These are phyloP conservation scores for Narthecium ossifragum DNA, from an alignment of 106 monocot genomes.

Conservation along the genomic window DNA sequence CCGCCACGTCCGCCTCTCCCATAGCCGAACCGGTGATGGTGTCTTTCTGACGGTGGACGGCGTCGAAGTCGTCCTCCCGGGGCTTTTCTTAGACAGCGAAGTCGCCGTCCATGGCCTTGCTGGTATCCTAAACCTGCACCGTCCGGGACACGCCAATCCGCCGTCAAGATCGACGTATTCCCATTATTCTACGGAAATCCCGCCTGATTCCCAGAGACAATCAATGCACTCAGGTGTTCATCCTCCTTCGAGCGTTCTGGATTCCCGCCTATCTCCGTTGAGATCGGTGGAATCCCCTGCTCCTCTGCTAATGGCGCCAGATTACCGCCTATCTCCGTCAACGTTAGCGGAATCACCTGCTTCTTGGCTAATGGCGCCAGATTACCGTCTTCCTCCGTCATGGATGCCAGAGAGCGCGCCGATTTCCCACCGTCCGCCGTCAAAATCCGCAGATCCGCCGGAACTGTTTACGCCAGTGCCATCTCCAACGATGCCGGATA, in stretches of 20 bases:
- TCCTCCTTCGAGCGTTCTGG: no score
- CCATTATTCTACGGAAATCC: no score
- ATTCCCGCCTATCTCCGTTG: no score
- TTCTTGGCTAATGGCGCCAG: no score
- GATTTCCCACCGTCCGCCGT: neutral
- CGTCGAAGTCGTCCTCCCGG: conserved; percentile 17
- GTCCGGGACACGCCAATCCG: neutral
- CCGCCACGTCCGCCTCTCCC: conserved; percentile 14
- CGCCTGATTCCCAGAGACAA: no score
- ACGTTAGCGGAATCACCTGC: no score
- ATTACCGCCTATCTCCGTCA: no score
- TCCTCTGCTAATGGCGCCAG: no score
- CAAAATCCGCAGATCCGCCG: neutral
- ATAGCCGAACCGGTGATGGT: neutral
- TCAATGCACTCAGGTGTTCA: no score
- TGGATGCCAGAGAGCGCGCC: no score
- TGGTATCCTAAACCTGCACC: conserved; percentile 5
- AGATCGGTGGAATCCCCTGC: no score
- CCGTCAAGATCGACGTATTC: neutral
- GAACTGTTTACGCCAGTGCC: neutral
- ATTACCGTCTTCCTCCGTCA: no score
- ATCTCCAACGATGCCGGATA: neutral
- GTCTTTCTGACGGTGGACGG: conserved; percentile 10
- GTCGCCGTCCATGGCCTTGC: conserved; percentile 22
- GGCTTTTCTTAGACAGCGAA: conserved; percentile 8